Percentiles rank a stretch among this genome's conserved stretches.
Evolutionary conservation across 2,329 filamentous ascomycete species (phyloP).

Genomic region (Dichotomopilus funicola): DNA sequence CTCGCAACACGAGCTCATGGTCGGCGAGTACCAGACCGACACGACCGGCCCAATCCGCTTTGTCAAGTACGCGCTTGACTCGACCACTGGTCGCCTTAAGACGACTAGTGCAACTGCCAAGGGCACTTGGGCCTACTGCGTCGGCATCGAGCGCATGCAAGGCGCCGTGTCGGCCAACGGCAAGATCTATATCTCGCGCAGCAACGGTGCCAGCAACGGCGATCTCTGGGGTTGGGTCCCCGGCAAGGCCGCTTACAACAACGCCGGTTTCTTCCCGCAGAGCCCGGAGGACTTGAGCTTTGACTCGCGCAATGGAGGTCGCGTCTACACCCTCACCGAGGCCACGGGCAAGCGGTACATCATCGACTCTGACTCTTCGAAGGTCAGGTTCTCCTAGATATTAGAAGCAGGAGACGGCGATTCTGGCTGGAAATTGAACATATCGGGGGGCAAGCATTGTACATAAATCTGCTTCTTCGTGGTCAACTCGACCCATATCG

Average conservation of each 20-base stretch:
- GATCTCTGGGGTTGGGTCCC: constrained; percentile 31
- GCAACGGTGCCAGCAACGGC: constrained; percentile 26
- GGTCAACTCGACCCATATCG: no score
- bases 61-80: constrained; percentile 29
- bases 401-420: neutral
- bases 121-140: constrained; percentile 29
- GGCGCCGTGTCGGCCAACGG: constrained; percentile 29
- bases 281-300: constrained; percentile 31
- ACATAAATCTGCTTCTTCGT: no score
- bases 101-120: constrained; percentile 18
- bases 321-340: constrained; percentile 19
- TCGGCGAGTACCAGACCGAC: constrained; percentile 29
- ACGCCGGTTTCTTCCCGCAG: constrained; percentile 22
- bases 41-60: constrained; percentile 26
- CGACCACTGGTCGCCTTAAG: constrained; percentile 24
- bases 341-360: constrained; percentile 6
- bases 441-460: no score
- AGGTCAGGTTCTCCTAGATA: constrained; percentile 7
- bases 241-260: constrained; percentile 22
- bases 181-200: constrained; percentile 30
- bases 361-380: neutral
- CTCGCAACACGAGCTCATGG: constrained; percentile 27
- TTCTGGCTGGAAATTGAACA: neutral
- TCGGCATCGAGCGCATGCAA: constrained; percentile 29
- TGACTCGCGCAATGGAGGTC: constrained; percentile 22